Evolutionary conservation across 179 eudicot species (phyloP), one percentile per base, ranked within the genome.

Genomic region (Vitellaria paradoxa): DNA sequence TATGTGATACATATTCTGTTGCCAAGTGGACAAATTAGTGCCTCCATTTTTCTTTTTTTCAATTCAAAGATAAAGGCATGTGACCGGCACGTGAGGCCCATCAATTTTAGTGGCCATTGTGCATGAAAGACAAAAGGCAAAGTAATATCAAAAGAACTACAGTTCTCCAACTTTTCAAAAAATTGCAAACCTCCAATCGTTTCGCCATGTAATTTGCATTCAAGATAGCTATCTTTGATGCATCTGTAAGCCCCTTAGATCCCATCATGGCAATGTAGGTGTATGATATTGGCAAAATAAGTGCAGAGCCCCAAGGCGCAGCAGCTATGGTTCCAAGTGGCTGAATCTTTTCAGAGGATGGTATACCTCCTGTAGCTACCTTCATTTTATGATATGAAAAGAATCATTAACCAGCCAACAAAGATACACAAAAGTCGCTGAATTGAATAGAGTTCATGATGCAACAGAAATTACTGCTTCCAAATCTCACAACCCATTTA

Each of bases 231-330:
- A 90, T 90, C 87, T 94, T 93, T 59, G 97, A 94, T 81, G 97
- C 98, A 7, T 93, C 93, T 65, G 98, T 93, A 17, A 94, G 86
- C 70, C 98, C 98, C 65, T 87, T 80, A 21, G 89, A 93, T 6
- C 97, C 99, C 99, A 95, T 95, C 99, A 95, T 95, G 82, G 91
- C 90, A 81, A 95, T 95, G 82, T 95, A 93, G 78, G 95, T 89
- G 83, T 95, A 93, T 72, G 99, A 95, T 71, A 95, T 95, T n/a
- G 99, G 99, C 80, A 95, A 80, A 82, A 95, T 95, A 74, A 95
- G 89, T 15, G 99, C 97, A 75, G 99, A 95, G 74, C 99, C 99
- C 97, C 97, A 95, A 20, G 97, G 99, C 11, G 97, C 99, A 70
- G 99, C 99, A 40, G 97, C 84, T 74, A 95, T 95, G 65, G 97